Evolutionary conservation across 805 yeast species (phyloP).

Genomic region (Yamadazyma sp.): DNA sequence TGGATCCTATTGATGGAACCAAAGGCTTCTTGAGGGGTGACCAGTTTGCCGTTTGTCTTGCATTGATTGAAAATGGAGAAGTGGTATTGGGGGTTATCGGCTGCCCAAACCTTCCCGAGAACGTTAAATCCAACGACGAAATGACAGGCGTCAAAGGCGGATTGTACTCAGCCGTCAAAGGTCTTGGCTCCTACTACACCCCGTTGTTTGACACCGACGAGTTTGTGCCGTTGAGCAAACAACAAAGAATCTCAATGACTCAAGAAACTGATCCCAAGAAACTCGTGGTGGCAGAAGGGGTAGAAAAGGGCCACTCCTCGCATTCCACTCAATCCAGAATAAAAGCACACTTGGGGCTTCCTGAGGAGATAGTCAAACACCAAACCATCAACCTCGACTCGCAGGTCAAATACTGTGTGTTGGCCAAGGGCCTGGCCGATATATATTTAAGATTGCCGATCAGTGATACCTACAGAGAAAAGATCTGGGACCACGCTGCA

Average conservation of each 20-base stretch:
- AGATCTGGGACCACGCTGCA: constrained; percentile 99
- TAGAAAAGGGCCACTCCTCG: constrained; percentile 92
- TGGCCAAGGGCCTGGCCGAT: constrained; percentile 90
- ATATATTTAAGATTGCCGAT: constrained; percentile 87
- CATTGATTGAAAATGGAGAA: constrained; percentile 79
- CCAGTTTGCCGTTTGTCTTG: constrained; percentile 95
- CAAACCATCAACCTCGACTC: constrained; percentile 83
- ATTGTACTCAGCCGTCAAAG: constrained; percentile 65
- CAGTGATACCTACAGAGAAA: constrained; percentile 74
- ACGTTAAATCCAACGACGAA: constrained; percentile 36
- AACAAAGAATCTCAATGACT: constrained; percentile 51
- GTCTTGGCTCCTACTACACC: constrained; percentile 64
- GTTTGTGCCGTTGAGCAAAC: constrained; percentile 35
- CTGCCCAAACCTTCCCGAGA: constrained; percentile 83
- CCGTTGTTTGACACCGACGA: constrained; percentile 34
- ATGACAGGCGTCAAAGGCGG: constrained; percentile 58
- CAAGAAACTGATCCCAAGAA: constrained; percentile 44
- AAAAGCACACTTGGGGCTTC: constrained; percentile 53
- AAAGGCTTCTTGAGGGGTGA: constrained; percentile 94
- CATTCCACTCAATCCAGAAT: constrained; percentile 81
- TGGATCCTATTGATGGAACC: constrained; percentile 98
- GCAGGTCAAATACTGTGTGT: constrained; percentile 92
- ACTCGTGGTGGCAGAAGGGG: constrained; percentile 84
- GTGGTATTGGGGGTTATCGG: constrained; percentile 93
- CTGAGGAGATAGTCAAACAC: constrained; percentile 51